Percentiles rank a stretch among this genome's conserved stretches.
These are phyloP conservation scores for Calcarisporium arbuscula DNA, from an alignment of 2,329 filamentous ascomycete genomes.

Conservation along the genomic window DNA sequence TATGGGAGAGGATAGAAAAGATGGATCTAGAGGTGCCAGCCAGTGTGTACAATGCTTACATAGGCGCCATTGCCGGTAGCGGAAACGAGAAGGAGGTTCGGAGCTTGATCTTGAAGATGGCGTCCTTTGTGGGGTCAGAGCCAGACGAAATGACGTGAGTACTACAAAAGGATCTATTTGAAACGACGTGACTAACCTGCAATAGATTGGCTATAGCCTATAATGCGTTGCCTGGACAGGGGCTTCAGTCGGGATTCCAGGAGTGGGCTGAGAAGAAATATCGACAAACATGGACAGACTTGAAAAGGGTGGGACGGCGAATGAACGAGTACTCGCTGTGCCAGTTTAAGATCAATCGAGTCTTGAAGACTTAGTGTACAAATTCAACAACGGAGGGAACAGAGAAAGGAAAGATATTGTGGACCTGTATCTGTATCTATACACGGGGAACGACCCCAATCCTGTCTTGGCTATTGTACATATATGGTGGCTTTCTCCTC, in stretches of 20 bases:
- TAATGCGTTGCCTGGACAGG: constrained; percentile 62
- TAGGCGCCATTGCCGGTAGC: constrained; percentile 68
- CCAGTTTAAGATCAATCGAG: constrained; percentile 43
- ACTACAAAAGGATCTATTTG: background rate
- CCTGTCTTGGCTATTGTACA: constrained; percentile 34
- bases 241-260: constrained; percentile 64
- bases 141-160: constrained; percentile 70
- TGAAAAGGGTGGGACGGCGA: constrained; percentile 49
- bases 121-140: constrained; percentile 56
- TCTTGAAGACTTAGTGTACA: constrained; percentile 38
- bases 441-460: too few relatives aligned
- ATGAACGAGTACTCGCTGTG: constrained; percentile 37
- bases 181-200: constrained; percentile 10
- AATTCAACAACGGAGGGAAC: too few relatives aligned
- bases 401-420: constrained; percentile 12
- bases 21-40: constrained; percentile 76
- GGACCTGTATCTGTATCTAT: constrained; percentile 28
- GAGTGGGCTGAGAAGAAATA: constrained; percentile 66
- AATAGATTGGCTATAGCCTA: constrained; percentile 68
- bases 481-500: too few relatives aligned
- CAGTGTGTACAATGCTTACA: constrained; percentile 68
- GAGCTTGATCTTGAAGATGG: constrained; percentile 59
- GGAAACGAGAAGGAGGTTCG: constrained; percentile 63
- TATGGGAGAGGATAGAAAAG: constrained; percentile 64
- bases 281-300: constrained; percentile 60